phyloP scores from a whole-genome alignment of 345 rosid species.

The Angophora floribunda region DNA sequence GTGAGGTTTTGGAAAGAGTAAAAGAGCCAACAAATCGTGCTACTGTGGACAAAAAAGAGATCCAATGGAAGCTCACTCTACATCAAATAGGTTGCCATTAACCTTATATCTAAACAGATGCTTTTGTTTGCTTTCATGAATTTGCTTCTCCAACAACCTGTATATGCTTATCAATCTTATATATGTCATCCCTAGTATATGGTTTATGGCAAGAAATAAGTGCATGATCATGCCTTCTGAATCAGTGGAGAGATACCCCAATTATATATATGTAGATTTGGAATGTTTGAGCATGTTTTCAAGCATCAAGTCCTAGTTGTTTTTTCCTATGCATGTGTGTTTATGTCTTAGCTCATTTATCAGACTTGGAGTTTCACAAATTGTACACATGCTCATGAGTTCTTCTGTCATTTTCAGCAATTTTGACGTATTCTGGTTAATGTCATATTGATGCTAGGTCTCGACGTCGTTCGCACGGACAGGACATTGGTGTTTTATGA shows the following conservation, averaged over 20 bases:
- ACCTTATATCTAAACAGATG: neutral
- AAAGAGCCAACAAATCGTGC: conserved; percentile 6
- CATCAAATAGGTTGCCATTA: conserved; percentile 84
- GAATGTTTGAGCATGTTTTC: neutral
- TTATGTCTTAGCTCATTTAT: neutral
- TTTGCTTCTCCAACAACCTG: neutral
- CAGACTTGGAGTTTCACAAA: neutral
- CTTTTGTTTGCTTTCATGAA: neutral
- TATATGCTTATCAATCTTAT: neutral
- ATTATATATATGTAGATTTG: neutral
- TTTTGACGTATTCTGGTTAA: neutral
- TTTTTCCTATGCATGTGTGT: neutral
- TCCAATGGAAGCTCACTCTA: conserved; percentile 81
- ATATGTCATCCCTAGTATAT: neutral
- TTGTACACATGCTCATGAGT: neutral
- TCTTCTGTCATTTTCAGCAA: neutral
- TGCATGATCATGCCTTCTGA: neutral
- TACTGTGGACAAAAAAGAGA: conserved; percentile 57
- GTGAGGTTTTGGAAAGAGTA: conserved; percentile 14
- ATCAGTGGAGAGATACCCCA: neutral
- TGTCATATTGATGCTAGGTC: conserved; percentile 31
- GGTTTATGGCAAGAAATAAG: neutral
- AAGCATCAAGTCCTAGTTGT: neutral
- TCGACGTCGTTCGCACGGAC: conserved; percentile 89
- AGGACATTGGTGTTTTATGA: conserved; percentile 84